phyloP scores from a whole-genome alignment of 1,284 basidiomycete genomes.

The Naganishia sp. region DNA sequence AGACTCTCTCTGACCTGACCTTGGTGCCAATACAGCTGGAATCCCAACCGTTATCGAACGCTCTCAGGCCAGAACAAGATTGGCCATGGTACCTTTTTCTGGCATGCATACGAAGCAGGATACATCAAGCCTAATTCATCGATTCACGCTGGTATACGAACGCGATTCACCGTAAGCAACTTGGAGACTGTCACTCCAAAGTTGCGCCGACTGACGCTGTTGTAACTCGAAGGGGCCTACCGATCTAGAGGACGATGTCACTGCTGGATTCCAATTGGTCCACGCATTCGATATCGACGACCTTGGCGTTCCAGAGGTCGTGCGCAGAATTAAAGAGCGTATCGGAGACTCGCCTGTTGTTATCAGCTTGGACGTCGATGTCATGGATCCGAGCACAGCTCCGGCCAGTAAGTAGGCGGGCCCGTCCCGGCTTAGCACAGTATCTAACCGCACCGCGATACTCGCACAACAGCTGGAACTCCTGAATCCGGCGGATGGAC shows the following conservation, averaged over 20 bases:
- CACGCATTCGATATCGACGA: constrained; percentile 47
- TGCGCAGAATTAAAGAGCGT: constrained; percentile 40
- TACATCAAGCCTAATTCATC: constrained; percentile 59
- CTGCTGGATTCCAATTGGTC: constrained; percentile 46
- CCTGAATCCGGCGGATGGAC: constrained; percentile 49
- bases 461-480: constrained; percentile 31
- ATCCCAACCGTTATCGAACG: constrained; percentile 44
- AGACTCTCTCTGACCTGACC: constrained; percentile 32
- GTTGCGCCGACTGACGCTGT: not conserved
- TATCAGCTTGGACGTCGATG: constrained; percentile 39
- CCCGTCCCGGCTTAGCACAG: not conserved
- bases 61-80: constrained; percentile 40
- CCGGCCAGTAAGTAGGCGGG: constrained; percentile 30
- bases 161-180: constrained; percentile 33
- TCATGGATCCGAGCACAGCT: constrained; percentile 38
- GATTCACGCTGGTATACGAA: constrained; percentile 48
- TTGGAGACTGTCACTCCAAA: not conserved
- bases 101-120: constrained; percentile 46
- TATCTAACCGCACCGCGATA: not conserved
- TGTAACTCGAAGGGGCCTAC: constrained; percentile 23
- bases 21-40: constrained; percentile 30
- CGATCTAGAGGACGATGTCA: constrained; percentile 44
- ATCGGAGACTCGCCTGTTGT: constrained; percentile 37
- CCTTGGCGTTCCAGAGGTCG: constrained; percentile 46
- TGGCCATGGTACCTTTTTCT: constrained; percentile 50